Conservation (phyloP, 2,329 filamentous ascomycete genomes). For the Calonectria montana region DNA sequence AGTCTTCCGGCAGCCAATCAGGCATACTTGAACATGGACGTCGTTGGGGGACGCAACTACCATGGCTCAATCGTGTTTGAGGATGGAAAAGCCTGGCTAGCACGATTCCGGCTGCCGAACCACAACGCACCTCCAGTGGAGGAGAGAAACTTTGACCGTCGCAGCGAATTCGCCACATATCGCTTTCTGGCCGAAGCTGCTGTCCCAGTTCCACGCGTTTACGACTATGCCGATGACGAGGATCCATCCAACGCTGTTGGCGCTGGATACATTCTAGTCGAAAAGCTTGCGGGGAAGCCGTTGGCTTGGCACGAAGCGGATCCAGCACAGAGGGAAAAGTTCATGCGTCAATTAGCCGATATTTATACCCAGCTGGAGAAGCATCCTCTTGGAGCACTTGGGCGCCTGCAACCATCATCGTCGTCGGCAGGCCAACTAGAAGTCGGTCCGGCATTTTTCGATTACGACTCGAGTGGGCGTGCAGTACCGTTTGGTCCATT, state of each 20-base stretch:
- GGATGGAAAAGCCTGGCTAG: conserved; percentile 29
- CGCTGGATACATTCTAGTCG: not conserved
- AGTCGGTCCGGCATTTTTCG: not conserved
- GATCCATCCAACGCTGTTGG: no score
- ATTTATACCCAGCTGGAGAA: not conserved
- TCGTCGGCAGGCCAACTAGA: not conserved
- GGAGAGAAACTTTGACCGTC: conserved; percentile 28
- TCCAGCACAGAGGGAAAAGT: not conserved
- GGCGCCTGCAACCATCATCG: not conserved
- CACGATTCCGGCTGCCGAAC: conserved; percentile 30
- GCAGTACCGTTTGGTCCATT: not conserved
- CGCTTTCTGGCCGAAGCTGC: conserved; percentile 24
- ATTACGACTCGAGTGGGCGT: not conserved
- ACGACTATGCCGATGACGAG: conserved; percentile 25
- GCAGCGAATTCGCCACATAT: conserved; percentile 28
- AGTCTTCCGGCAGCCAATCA: not conserved
- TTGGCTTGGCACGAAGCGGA: conserved; percentile 20
- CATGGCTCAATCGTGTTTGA: conserved; percentile 18
- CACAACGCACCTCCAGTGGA: conserved; percentile 27
- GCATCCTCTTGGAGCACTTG: not conserved
- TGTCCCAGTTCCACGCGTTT: conserved; percentile 28
- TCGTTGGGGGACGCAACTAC: conserved; percentile 26
- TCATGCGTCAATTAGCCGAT: not conserved
- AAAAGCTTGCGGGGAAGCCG: conserved; percentile 25
- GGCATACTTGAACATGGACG: conserved; percentile 25